These are phyloP conservation scores for Thuja plicata DNA, from an alignment of 83 land plant genomes.

Conservation along the genomic window DNA sequence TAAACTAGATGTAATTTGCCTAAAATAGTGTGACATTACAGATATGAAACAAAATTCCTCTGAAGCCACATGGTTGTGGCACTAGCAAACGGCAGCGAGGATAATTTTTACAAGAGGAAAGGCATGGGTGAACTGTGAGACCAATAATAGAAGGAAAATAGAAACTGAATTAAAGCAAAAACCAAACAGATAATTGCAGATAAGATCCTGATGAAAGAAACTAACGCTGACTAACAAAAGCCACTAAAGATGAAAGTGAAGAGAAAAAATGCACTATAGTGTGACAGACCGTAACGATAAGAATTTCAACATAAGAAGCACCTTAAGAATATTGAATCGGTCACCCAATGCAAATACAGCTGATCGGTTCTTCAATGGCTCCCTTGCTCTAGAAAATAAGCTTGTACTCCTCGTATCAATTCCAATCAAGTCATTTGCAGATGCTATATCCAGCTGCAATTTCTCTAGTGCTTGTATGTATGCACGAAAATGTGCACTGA, in stretches of 20 bases:
- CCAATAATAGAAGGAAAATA: too few species aligned
- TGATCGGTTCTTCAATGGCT: constrained; percentile 89
- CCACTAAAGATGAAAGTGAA: neutral
- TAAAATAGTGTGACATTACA: neutral
- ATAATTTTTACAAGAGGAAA: neutral
- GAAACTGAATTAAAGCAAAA: neutral
- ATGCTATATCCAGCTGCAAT: constrained; percentile 92
- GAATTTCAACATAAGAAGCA: constrained; percentile 1
- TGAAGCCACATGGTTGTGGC: neutral
- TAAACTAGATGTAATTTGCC: neutral
- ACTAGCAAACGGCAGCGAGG: neutral
- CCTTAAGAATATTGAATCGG: constrained; percentile 84
- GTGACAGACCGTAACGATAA: neutral
- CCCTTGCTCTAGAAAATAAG: constrained; percentile 83
- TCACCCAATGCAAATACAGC: constrained; percentile 98
- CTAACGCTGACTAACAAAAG: neutral
- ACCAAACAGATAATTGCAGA: neutral
- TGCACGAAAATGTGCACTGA: constrained; percentile 97
- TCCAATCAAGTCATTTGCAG: constrained; percentile 92
- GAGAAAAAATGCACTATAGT: neutral
- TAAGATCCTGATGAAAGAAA: neutral
- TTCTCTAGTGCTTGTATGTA: constrained; percentile 97
- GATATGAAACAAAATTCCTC: neutral
- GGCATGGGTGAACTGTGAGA: neutral
- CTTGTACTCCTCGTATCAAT: constrained; percentile 87